phyloP scores from a whole-genome alignment of 2,329 filamentous ascomycete species.

The Bipolaris cookei region DNA sequence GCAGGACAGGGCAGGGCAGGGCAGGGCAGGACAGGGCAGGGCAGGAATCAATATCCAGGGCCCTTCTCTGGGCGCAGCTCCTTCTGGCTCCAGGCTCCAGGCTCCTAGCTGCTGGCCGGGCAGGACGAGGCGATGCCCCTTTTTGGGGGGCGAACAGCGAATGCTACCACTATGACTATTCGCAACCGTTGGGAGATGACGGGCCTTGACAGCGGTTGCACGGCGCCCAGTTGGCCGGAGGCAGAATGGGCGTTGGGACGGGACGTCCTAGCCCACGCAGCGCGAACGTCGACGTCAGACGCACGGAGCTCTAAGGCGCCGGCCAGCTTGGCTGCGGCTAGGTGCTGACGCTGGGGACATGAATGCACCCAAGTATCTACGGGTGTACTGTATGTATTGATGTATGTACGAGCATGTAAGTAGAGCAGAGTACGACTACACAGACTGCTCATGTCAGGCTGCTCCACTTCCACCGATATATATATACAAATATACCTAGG shows the following conservation, averaged over 20 bases:
- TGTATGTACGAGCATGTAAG: too few species aligned
- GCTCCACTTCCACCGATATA: too few species aligned
- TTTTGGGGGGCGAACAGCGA: neutral
- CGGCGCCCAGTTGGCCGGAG: slow-evolving; percentile 23
- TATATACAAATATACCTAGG: too few species aligned
- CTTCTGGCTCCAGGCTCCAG: slow-evolving; percentile 11
- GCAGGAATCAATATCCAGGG: slow-evolving; percentile 10
- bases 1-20: neutral
- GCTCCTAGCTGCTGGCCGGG: neutral
- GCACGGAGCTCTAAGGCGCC: slow-evolving; percentile 24
- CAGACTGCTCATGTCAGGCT: too few species aligned
- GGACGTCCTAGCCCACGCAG: slow-evolving; percentile 21
- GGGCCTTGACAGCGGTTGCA: slow-evolving; percentile 29
- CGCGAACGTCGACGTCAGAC: slow-evolving; percentile 36
- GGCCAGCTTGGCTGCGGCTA: slow-evolving; percentile 7
- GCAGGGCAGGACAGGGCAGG: neutral
- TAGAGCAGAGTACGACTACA: too few species aligned
- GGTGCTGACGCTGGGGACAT: slow-evolving; percentile 19
- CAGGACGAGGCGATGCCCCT: slow-evolving; percentile 15
- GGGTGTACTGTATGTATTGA: too few species aligned
- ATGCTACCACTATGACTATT: too few species aligned
- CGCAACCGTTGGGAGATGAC: slow-evolving; percentile 31
- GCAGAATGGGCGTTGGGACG: slow-evolving; percentile 20
- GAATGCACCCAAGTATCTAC: neutral
- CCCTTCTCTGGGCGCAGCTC: slow-evolving; percentile 9